Conservation (phyloP, 495 filamentous ascomycete species). For the Penicillium desertorum region DNA sequence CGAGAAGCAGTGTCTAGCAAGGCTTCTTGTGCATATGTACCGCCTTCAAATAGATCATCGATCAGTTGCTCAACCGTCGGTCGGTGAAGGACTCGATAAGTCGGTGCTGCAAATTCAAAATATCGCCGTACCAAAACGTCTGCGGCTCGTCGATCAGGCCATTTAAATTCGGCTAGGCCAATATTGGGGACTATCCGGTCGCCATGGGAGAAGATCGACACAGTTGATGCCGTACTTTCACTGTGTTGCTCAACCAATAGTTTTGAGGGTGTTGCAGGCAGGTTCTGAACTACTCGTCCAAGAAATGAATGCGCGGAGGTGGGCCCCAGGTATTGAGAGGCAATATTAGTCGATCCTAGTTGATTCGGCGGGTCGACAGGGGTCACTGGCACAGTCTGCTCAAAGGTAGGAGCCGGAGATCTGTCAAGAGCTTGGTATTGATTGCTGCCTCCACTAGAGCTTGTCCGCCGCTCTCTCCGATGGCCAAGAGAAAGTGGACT, state of each 20-base stretch:
- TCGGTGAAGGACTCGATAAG: conserved; percentile 32
- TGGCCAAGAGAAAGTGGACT: conserved; percentile 21
- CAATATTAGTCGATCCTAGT: conserved; percentile 10
- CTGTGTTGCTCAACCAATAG: conserved; percentile 2
- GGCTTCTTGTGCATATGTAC: not conserved
- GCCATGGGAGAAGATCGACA: conserved; percentile 28
- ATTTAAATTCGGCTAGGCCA: conserved; percentile 18
- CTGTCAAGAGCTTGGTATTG: not conserved
- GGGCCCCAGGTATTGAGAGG: conserved; percentile 29
- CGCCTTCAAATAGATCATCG: conserved; percentile 13
- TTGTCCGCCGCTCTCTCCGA: not conserved
- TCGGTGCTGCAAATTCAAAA: conserved; percentile 37
- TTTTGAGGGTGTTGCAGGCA: conserved; percentile 17
- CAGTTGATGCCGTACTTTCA: not conserved
- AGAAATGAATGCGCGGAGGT: conserved; percentile 32
- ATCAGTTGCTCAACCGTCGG: conserved; percentile 23
- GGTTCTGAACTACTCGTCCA: conserved; percentile 20
- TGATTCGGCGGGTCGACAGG: conserved; percentile 2
- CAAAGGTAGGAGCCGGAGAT: not conserved
- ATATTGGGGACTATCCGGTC: conserved; percentile 24
- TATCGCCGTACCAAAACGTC: conserved; percentile 28
- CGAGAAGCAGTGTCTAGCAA: conserved; percentile 1
- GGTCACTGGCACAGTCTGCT: not conserved
- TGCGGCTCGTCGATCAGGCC: conserved; percentile 22
- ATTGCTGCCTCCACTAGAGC: not conserved